Evolutionary conservation across 2,329 filamentous ascomycete genomes (phyloP).

Genomic region (Cytospora schulzeri): DNA sequence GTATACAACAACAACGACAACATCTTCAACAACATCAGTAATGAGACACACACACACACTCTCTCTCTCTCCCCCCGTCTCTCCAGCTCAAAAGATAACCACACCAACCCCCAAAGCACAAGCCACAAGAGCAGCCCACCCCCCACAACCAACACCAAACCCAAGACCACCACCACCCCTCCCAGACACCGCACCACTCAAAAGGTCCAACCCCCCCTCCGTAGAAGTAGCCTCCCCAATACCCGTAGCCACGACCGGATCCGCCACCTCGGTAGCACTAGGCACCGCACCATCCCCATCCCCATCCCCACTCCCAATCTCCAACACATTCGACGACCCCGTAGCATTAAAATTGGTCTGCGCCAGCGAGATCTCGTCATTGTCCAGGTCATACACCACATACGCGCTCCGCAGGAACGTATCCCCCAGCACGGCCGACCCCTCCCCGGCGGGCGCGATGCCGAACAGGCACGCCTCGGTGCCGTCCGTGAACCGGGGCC

Average conservation of each 20-base stretch:
- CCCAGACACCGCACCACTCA: slow-evolving; percentile 13
- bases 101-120: slow-evolving; percentile 18
- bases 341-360: slow-evolving; percentile 65
- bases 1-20: not conserved
- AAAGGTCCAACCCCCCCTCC: slow-evolving; percentile 25
- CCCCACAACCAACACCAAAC: not conserved
- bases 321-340: slow-evolving; percentile 49
- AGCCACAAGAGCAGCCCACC: slow-evolving; percentile 11
- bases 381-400: slow-evolving; percentile 72
- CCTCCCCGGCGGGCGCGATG: slow-evolving; percentile 58
- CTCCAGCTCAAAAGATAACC: slow-evolving; percentile 1
- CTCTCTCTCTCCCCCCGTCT: too few relatives aligned
- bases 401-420: slow-evolving; percentile 76
- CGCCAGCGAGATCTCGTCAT: slow-evolving; percentile 71
- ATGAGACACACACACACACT: too few relatives aligned
- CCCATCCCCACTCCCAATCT: slow-evolving; percentile 54
- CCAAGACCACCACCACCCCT: not conserved
- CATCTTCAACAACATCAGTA: too few relatives aligned
- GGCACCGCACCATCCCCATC: slow-evolving; percentile 53
- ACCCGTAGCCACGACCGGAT: slow-evolving; percentile 53
- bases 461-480: slow-evolving; percentile 66
- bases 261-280: slow-evolving; percentile 52
- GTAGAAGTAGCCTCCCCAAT: slow-evolving; percentile 33
- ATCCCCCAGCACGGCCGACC: slow-evolving; percentile 68
- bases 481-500: slow-evolving; percentile 56